Conservation (phyloP, 495 filamentous ascomycete genomes). For the Xylaria sp. region DNA sequence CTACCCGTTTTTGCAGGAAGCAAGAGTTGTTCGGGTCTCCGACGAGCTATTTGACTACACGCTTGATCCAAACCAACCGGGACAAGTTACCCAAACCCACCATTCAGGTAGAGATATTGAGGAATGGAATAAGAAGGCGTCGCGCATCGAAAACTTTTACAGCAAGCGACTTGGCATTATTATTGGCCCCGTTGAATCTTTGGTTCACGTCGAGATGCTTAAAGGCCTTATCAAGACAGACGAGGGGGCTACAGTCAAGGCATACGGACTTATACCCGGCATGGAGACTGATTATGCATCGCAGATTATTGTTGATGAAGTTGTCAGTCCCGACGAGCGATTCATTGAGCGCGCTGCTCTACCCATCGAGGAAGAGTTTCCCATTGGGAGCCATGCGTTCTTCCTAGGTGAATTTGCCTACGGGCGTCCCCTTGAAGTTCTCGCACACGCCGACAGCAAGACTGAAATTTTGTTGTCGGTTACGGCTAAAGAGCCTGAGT, state of each 20-base stretch:
- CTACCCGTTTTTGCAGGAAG: conserved; percentile 95
- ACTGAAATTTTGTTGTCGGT: conserved; percentile 77
- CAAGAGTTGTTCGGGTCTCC: conserved; percentile 83
- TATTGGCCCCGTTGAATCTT: conserved; percentile 84
- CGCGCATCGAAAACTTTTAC: conserved; percentile 82
- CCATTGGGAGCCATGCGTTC: conserved; percentile 79
- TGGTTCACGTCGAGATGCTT: conserved; percentile 90
- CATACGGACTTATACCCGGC: conserved; percentile 87
- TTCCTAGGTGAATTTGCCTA: conserved; percentile 97
- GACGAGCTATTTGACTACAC: conserved; percentile 94
- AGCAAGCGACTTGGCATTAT: conserved; percentile 89
- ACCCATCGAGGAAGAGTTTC: conserved; percentile 92
- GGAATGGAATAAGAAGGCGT: conserved; percentile 82
- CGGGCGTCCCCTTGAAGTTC: conserved; percentile 85
- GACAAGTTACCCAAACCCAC: conserved; percentile 67
- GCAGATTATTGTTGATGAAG: conserved; percentile 88
- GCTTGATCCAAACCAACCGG: conserved; percentile 64
- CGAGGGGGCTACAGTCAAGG: conserved; percentile 88
- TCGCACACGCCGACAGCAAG: conserved; percentile 67
- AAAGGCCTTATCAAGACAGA: conserved; percentile 91
- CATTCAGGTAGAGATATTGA: conserved; percentile 82
- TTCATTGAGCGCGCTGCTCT: conserved; percentile 88
- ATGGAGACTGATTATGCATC: conserved; percentile 91
- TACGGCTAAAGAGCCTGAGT: conserved; percentile 77
- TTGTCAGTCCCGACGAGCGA: conserved; percentile 88